phyloP scores from a whole-genome alignment of 768 basidiomycete genomes.

The Trametes cubensis region DNA sequence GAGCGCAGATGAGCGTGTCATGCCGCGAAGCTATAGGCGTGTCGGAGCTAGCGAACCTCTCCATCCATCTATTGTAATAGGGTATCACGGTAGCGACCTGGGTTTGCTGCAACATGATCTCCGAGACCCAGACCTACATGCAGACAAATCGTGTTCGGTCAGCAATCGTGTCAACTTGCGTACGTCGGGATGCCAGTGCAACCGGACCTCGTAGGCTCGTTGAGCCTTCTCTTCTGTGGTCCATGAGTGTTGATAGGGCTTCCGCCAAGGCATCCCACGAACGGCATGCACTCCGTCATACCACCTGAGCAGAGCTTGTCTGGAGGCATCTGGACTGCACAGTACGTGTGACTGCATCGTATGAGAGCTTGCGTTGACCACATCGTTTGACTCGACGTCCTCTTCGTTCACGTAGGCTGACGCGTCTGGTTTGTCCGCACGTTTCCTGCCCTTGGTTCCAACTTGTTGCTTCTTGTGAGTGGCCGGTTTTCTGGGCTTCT shows the following conservation, averaged over 20 bases:
- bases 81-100: slow-evolving; percentile 93
- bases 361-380: slow-evolving; percentile 36
- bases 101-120: slow-evolving; percentile 97
- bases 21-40: background rate
- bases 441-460: slow-evolving; percentile 21
- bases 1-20: background rate
- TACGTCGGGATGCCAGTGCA: background rate
- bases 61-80: slow-evolving; percentile 90
- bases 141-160: background rate
- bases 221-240: slow-evolving; percentile 68
- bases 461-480: slow-evolving; percentile 10
- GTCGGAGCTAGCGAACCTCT: slow-evolving; percentile 50
- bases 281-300: slow-evolving; percentile 64
- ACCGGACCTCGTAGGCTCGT: slow-evolving; percentile 84
- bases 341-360: slow-evolving; percentile 54
- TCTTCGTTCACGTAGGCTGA: background rate
- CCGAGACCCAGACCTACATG: slow-evolving; percentile 84
- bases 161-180: background rate
- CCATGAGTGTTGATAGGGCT: slow-evolving; percentile 59
- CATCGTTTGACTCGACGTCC: background rate
- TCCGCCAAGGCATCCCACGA: slow-evolving; percentile 93
- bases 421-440: slow-evolving; percentile 6
- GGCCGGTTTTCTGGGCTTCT: slow-evolving; percentile 13
- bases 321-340: slow-evolving; percentile 42
- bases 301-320: slow-evolving; percentile 64